A percentile compares a stretch with the other conserved stretches of the same genome.
These are phyloP conservation scores for Boletus fagicola DNA, from an alignment of 768 basidiomycete genomes.

Conservation along the genomic window DNA sequence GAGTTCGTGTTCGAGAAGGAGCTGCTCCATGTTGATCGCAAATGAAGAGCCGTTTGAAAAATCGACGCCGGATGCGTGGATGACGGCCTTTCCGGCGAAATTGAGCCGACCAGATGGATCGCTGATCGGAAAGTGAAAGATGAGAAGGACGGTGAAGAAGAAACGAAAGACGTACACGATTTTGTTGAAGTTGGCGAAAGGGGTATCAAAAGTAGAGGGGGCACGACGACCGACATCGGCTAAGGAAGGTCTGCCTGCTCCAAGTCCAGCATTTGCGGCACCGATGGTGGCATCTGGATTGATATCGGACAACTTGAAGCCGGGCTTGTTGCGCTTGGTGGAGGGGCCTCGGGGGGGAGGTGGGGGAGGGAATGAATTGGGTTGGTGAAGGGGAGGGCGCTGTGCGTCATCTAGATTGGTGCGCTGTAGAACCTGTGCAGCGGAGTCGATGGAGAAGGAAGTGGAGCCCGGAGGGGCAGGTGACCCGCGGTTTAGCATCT, in stretches of 20 bases:
- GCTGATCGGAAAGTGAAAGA: slow-evolving; percentile 38
- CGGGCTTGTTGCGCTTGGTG: slow-evolving; percentile 47
- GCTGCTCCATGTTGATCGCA: slow-evolving; percentile 91
- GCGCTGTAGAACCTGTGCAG: slow-evolving; percentile 41
- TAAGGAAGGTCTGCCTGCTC: slow-evolving; percentile 59
- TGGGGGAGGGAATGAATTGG: slow-evolving; percentile 37
- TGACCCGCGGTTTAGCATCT: slow-evolving; percentile 48
- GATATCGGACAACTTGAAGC: slow-evolving; percentile 65
- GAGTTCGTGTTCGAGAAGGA: slow-evolving; percentile 88
- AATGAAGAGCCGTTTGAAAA: slow-evolving; percentile 91
- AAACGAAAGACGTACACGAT: slow-evolving; percentile 70
- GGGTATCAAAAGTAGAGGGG: slow-evolving; percentile 56
- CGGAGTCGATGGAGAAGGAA: slow-evolving; percentile 39
- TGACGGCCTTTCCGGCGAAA: slow-evolving; percentile 88
- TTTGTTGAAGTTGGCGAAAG: slow-evolving; percentile 90
- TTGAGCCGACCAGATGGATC: slow-evolving; percentile 96
- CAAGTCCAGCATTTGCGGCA: slow-evolving; percentile 65
- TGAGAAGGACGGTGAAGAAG: slow-evolving; percentile 6
- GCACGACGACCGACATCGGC: slow-evolving; percentile 39
- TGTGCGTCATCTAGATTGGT: slow-evolving; percentile 30
- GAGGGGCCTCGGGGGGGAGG: slow-evolving; percentile 29
- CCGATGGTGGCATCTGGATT: slow-evolving; percentile 49
- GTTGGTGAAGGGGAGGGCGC: slow-evolving; percentile 34
- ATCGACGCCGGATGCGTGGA: slow-evolving; percentile 85
- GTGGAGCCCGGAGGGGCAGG: slow-evolving; percentile 26